Base-by-base conservation (phyloP, 331 rosid species). In the Malus hybrid region DNA sequence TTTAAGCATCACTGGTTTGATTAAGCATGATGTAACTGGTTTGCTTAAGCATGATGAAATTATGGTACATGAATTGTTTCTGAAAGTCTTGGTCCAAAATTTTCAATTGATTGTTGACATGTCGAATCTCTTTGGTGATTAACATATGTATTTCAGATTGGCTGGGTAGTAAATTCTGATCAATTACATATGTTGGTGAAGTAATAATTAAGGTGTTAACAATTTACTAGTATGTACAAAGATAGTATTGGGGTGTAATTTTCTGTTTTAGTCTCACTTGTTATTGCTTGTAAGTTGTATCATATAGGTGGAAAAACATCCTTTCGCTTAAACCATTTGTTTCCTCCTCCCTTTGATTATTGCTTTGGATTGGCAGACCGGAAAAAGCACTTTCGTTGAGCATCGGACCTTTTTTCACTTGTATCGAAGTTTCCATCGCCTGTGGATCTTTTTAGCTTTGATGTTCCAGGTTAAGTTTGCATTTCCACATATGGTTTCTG, bases 381-480 rank as follows among this genome's bases (percentile, higher is more conserved):
- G 97, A 57, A 94, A 94, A 89, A 94, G 92, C 83, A 86, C 90
- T 78, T 94, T 94, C 73, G 99, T 94, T 67, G 99, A 94, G 87
- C 99, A 92, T 82, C 90, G 99, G 74, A 90, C 99, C 0, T 92
- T 85, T 84, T 84, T 94, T 52, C 97, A 94, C 87, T 71, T 94
- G 79, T 94, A 92, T 76, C 89, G 97, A 79, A 94, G 99, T 82
- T 94, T 94, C 79, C 99, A 94, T 83, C 97, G 99, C 42, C 93
- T 94, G 55, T 94, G 99, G 99, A 90, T 94, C 76, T 94, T 94
- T 85, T 80, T 94, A 89, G 97, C 86, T 62, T 78, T 94, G 76
- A 85, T 94, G 96, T 94, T 94, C 80, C 99, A 94, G 99, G 99
- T 94, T 81, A 59, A 24, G 27, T 61, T 74, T 31, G 70, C 71